These are phyloP conservation scores for Botrytis medusae DNA, from an alignment of 2,329 filamentous ascomycete genomes.

Conservation along the genomic window DNA sequence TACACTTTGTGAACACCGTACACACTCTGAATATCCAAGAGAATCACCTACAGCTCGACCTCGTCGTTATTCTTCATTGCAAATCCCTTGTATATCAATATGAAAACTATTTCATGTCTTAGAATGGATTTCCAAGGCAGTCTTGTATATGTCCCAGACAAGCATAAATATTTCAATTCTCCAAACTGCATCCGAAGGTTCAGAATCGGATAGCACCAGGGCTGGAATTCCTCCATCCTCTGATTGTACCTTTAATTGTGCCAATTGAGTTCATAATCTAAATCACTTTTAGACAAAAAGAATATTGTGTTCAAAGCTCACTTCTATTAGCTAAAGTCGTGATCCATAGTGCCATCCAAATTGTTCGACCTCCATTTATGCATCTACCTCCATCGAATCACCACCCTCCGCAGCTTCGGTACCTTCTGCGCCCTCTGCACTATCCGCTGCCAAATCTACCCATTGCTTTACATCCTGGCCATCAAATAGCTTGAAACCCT, in stretches of 20 bases:
- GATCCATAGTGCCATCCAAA: conserved; percentile 3
- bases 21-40: background rate
- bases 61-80: background rate
- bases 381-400: conserved; percentile 48
- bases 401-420: conserved; percentile 39
- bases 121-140: background rate
- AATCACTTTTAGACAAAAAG: background rate
- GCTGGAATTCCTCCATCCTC: background rate
- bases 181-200: no score
- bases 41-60: background rate
- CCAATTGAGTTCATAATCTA: background rate
- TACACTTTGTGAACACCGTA: background rate
- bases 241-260: background rate
- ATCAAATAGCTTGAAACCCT: conserved; percentile 89
- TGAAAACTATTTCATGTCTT: background rate
- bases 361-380: conserved; percentile 23
- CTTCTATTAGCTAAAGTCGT: conserved; percentile 5
- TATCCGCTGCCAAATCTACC: conserved; percentile 70
- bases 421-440: conserved; percentile 44
- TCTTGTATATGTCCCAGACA: background rate
- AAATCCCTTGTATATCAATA: background rate
- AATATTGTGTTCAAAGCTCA: background rate
- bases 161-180: background rate
- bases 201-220: background rate
- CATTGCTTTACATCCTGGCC: conserved; percentile 82